Base-by-base conservation (phyloP, 441 rosid species). In the Eruca vesicaria region DNA sequence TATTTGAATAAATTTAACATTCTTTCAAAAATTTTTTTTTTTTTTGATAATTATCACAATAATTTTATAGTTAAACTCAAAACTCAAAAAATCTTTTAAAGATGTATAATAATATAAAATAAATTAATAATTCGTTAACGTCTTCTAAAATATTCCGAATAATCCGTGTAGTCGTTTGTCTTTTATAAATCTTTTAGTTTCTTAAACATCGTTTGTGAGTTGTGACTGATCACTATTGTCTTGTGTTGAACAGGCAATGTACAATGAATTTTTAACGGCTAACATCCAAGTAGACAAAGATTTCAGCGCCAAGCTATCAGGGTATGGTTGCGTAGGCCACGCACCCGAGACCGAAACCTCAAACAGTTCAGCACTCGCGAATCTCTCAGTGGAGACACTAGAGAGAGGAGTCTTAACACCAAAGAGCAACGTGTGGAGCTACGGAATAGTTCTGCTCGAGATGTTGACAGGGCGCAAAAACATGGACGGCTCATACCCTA, bases 351-450 rank as follows among this genome's bases (percentile, higher is more conserved):
- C 88, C 0, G 97, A 92, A 66, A 85, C 91, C 63, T 79, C 97
- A 19, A 83, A 74, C 58, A 86, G 84, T 36, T 82, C 94, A 45
- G 96, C 94, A 38, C 88, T 83, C 9, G 98, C 90, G 28, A 96
- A 88, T 84, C 88, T 96, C 26, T 88, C 98, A 0, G 91, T 93
- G 3, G 99, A 96, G 87, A 96, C 99, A 0, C 66, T 90, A 56
- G 99, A 96, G 85, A 88, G 90, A 83, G 97, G 99, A 38, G 57
- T 92, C 36, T 77, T 96, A 71, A 96, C 99, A 15, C 99, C 99
- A 1, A 96, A 93, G 85, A 96, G 99, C 84, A 96, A 96, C 18
- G 98, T 92, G 7, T 96, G 98, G 98, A 93, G 99, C 82, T 96
- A 93, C 35, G 99, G 98, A 53, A 84, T 96, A 53, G 85, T 96